phyloP scores from a whole-genome alignment of 768 basidiomycete genomes.

The Candolleomyces eurysporus region DNA sequence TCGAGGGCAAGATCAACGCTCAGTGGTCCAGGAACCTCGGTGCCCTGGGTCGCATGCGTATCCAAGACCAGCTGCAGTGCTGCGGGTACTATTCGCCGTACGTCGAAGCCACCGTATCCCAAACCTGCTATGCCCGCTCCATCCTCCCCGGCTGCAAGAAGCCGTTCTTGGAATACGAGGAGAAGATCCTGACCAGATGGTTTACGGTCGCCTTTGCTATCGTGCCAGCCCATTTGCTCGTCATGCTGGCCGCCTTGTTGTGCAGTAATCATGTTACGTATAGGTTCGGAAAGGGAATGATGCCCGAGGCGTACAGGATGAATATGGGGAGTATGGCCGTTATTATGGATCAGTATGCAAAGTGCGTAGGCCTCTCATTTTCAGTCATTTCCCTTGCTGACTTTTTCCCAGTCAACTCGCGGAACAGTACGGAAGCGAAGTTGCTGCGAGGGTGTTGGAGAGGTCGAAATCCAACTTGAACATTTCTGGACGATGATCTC shows the following conservation, averaged over 20 bases:
- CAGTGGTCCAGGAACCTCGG: constrained; percentile 68
- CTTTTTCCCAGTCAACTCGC: too few species aligned
- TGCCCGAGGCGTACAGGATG: constrained; percentile 79
- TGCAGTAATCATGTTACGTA: constrained; percentile 85
- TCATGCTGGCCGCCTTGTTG: constrained; percentile 63
- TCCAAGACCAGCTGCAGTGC: constrained; percentile 73
- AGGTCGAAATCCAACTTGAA: too few species aligned
- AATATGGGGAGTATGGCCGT: constrained; percentile 70
- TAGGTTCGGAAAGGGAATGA: constrained; percentile 86
- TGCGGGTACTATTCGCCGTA: constrained; percentile 83
- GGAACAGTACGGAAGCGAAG: too few species aligned
- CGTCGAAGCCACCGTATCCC: constrained; percentile 71
- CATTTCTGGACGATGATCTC: too few species aligned
- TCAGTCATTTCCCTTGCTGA: too few species aligned
- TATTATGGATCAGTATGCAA: constrained; percentile 83
- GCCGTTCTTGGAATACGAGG: constrained; percentile 57
- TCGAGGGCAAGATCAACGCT: constrained; percentile 76
- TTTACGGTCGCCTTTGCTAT: constrained; percentile 61
- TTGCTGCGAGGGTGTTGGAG: too few species aligned
- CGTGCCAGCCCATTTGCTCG: constrained; percentile 62
- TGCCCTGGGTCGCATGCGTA: constrained; percentile 54
- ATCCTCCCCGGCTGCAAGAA: constrained; percentile 74
- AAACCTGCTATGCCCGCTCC: constrained; percentile 71
- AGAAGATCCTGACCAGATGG: constrained; percentile 58
- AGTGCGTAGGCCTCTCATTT: constrained; percentile 1